Percentiles rank a stretch among this genome's conserved stretches.
Evolutionary conservation across 1,284 basidiomycete genomes (phyloP).

Genomic region (Ustilago cynodontis): DNA sequence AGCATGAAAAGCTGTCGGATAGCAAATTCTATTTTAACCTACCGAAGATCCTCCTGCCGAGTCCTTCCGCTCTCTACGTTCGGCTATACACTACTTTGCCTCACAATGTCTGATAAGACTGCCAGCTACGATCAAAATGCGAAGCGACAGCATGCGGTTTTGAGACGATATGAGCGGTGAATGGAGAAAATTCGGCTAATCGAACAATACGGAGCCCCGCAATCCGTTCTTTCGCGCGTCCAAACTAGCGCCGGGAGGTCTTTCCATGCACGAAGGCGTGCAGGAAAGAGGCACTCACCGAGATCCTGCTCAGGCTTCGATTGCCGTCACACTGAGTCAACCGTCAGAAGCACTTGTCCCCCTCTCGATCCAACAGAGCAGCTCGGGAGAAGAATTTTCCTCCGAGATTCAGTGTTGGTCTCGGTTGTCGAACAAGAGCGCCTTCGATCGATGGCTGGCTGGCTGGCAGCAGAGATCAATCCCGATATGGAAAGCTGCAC

Average conservation of each 20-base stretch:
- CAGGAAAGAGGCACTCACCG: neutral
- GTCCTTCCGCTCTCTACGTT: constrained; percentile 1
- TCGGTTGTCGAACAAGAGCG: constrained; percentile 1
- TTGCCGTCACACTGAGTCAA: neutral
- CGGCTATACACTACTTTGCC: neutral
- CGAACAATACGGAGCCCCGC: constrained; percentile 18
- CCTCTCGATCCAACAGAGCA: neutral
- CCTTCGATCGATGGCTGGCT: constrained; percentile 6
- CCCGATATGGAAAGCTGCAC: constrained; percentile 11
- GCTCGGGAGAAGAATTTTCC: neutral
- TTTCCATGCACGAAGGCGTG: neutral
- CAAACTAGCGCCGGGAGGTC: constrained; percentile 7
- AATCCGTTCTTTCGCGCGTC: constrained; percentile 4
- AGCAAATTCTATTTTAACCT: constrained; percentile 12
- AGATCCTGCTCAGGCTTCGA: neutral
- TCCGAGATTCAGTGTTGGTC: neutral
- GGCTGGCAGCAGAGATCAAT: neutral
- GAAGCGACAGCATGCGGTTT: neutral
- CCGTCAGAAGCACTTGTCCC: neutral
- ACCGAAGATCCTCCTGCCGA: constrained; percentile 24
- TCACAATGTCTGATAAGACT: neutral
- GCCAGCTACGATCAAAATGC: neutral
- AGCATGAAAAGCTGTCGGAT: constrained; percentile 1
- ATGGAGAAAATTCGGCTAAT: constrained; percentile 2
- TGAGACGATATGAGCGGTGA: neutral